Evolutionary conservation across 1,284 basidiomycete genomes (phyloP), one percentile per base, ranked within the genome.

Genomic region (Boletus smithii): DNA sequence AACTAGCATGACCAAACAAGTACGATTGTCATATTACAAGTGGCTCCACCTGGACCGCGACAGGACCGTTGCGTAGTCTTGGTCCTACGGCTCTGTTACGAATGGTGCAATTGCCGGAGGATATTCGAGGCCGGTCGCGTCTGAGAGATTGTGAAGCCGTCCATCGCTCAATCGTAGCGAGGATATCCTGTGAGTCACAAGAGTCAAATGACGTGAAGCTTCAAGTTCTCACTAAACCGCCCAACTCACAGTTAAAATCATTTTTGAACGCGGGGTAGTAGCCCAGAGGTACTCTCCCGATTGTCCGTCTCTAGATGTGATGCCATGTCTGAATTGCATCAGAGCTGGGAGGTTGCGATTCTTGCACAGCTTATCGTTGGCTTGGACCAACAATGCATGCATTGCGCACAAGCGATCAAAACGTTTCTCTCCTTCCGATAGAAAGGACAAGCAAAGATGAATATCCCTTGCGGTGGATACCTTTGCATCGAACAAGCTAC

Each of bases 281-380:
- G 14, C 42, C 66, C 62, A 67, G 26, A 64, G 20, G 41, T 51
- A 56, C 34, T 51, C 38, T 27, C 50, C 52, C 8, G 63, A 51
- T 31, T 47, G 34, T 33, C 13, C 37, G 8, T 51, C 33, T 40
- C 24, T 48, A 4, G 35, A 9, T 11, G 44, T 54, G 34, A 65
- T 46, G 16, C 13, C 24, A 9, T 44, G 35, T 42, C 30, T 51
- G 42, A 65, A 62, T 5, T 34, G 17, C 23, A 46, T 46, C 18
- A 67, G 27, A 20, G 42, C 22, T 9, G 33, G n/a, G 34, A 55
- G 41, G 42, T 63, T 51, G 24, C 53, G 61, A n/a, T 22, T 51
- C 36, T 67, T 66, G 57, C 66, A 68, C n/a, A 65, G 34, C 46
- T 60, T 67, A 44, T 65, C 61, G 43, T 67, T 64, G 29, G 66